Evolutionary conservation across 2,329 filamentous ascomycete genomes (phyloP).

Genomic region (Fusarium irregulare): DNA sequence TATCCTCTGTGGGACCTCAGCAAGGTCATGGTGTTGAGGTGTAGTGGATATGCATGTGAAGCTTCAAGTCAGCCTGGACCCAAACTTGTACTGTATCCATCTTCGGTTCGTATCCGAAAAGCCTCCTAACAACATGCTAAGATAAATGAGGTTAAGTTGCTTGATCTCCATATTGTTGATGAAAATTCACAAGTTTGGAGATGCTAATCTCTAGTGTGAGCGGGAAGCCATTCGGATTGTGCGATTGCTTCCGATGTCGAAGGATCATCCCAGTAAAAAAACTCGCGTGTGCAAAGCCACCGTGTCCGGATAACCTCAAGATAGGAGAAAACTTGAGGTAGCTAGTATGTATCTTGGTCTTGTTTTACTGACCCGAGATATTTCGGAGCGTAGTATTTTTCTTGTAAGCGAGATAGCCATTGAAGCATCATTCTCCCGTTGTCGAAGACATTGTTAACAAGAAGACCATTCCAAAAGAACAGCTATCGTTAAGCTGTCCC

Average conservation of each 20-base stretch:
- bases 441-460: not conserved
- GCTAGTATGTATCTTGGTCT: not conserved
- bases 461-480: not conserved
- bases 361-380: conserved; percentile 1
- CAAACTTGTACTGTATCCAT: conserved; percentile 1
- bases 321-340: not conserved
- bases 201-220: not conserved
- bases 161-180: conserved; percentile 3
- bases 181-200: not conserved
- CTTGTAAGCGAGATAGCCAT: not conserved
- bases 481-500: not conserved
- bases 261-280: conserved; percentile 7
- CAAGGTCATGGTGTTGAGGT: conserved; percentile 24
- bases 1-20: conserved; percentile 13
- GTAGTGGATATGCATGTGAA: conserved; percentile 15
- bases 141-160: conserved; percentile 3
- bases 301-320: conserved; percentile 12
- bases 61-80: conserved; percentile 21
- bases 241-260: not conserved
- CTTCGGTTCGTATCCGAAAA: conserved; percentile 31
- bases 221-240: conserved; percentile 9
- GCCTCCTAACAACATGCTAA: not conserved
- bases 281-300: conserved; percentile 3
- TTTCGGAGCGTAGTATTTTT: not conserved
- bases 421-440: not conserved